A percentile compares a stretch with the other conserved stretches of the same genome.
phyloP scores from a whole-genome alignment of 805 yeast genomes.

The Lipomyces yamadae region DNA sequence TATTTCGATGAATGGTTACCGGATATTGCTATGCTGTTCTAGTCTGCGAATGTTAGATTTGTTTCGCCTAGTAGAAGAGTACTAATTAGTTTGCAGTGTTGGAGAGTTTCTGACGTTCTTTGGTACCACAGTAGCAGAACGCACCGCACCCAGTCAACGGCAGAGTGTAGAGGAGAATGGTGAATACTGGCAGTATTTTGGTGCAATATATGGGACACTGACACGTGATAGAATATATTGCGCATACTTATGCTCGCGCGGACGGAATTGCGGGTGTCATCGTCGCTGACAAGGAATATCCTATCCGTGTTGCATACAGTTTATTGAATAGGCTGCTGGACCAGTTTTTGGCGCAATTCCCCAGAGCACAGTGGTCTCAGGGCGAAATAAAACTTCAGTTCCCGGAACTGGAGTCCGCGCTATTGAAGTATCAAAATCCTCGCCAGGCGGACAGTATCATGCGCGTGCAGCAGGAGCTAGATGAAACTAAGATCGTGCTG shows the following conservation, averaged over 20 bases:
- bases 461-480: constrained; percentile 97
- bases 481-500: constrained; percentile 93
- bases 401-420: constrained; percentile 67
- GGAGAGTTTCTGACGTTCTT: constrained; percentile 95
- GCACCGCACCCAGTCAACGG: constrained; percentile 88
- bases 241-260: constrained; percentile 86
- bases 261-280: constrained; percentile 93
- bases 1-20: neutral
- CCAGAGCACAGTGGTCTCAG: constrained; percentile 67
- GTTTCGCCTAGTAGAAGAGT: neutral
- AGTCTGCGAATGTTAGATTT: neutral
- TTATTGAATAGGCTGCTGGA: constrained; percentile 87
- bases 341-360: constrained; percentile 84
- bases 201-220: neutral
- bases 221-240: constrained; percentile 60
- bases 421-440: constrained; percentile 92
- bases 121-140: constrained; percentile 83
- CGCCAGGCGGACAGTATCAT: constrained; percentile 94
- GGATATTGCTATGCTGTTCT: neutral
- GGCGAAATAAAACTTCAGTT: constrained; percentile 49
- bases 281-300: constrained; percentile 93
- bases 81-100: constrained; percentile 52
- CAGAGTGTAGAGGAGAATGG: constrained; percentile 84
- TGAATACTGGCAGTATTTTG: neutral
- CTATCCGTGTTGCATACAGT: constrained; percentile 95